These are phyloP conservation scores for Kockovaella imperatae DNA, from an alignment of 768 basidiomycete species.

Conservation along the genomic window DNA sequence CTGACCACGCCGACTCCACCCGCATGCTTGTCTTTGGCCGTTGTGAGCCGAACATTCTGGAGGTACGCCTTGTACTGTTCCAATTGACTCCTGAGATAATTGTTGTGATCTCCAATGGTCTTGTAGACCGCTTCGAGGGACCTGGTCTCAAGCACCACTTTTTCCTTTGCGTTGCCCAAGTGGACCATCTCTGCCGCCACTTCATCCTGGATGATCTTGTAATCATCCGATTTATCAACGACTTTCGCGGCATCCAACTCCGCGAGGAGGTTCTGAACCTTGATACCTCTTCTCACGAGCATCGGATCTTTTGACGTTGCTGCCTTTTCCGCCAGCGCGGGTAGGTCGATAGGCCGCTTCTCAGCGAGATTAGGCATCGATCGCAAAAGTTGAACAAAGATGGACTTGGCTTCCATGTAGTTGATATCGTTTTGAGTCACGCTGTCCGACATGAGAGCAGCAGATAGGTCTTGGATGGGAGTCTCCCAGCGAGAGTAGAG, in stretches of 20 bases:
- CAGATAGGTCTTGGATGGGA: constrained; percentile 94
- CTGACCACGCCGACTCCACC: constrained; percentile 84
- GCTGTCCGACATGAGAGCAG: constrained; percentile 78
- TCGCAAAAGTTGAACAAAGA: constrained; percentile 93
- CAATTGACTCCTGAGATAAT: constrained; percentile 87
- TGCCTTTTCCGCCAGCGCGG: constrained; percentile 82
- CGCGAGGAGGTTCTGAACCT: constrained; percentile 97
- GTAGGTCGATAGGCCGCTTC: constrained; percentile 79
- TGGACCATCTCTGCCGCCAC: constrained; percentile 91
- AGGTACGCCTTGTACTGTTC: constrained; percentile 99
- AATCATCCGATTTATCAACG: constrained; percentile 72
- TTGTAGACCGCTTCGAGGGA: constrained; percentile 96
- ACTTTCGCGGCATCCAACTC: constrained; percentile 87
- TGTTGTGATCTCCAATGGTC: constrained; percentile 98
- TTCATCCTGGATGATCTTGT: constrained; percentile 94
- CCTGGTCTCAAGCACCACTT: constrained; percentile 84
- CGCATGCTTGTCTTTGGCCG: constrained; percentile 67
- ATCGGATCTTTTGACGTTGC: constrained; percentile 96
- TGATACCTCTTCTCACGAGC: constrained; percentile 93
- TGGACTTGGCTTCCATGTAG: constrained; percentile 99
- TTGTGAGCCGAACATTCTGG: constrained; percentile 88
- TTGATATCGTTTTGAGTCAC: constrained; percentile 97
- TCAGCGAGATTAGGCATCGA: constrained; percentile 79
- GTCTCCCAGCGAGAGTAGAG: constrained; percentile 99
- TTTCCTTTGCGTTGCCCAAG: constrained; percentile 91